Conservation (phyloP, 2,329 filamentous ascomycete species). For the Neonectria punicea region DNA sequence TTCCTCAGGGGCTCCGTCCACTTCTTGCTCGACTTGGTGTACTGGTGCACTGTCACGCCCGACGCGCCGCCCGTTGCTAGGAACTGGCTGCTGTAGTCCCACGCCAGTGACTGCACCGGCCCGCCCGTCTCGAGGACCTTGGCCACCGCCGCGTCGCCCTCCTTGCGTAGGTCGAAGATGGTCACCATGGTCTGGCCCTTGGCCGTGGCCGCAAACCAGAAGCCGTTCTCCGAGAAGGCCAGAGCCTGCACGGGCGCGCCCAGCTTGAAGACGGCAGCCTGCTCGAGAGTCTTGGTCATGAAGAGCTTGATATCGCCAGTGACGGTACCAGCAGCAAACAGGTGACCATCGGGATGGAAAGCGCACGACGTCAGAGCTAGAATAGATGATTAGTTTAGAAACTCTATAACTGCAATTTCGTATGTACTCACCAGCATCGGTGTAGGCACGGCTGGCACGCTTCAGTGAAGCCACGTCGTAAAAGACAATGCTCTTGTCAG, state of each 20-base stretch:
- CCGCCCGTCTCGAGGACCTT: conserved; percentile 90
- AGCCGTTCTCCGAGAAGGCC: conserved; percentile 95
- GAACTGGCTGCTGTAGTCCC: conserved; percentile 97
- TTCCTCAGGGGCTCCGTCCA: conserved; percentile 89
- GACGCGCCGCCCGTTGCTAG: conserved; percentile 83
- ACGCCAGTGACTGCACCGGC: conserved; percentile 78
- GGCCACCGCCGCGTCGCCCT: conserved; percentile 81
- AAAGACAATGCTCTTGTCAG: conserved; percentile 91
- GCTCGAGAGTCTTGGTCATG: conserved; percentile 82
- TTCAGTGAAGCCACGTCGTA: conserved; percentile 80
- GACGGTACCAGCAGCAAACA: conserved; percentile 85
- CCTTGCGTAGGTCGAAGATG: conserved; percentile 92
- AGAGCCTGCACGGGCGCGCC: conserved; percentile 78
- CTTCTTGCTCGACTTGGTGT: conserved; percentile 84
- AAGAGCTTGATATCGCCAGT: conserved; percentile 88
- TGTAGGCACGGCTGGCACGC: conserved; percentile 81
- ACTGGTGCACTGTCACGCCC: conserved; percentile 89
- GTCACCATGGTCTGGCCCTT: conserved; percentile 82
- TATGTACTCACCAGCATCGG: conserved; percentile 75
- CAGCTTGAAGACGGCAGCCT: conserved; percentile 78
- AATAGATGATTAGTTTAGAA: conserved; percentile 14
- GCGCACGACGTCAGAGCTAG: conserved; percentile 78
- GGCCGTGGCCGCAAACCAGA: conserved; percentile 88
- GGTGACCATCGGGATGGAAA: conserved; percentile 97
- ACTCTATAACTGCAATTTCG: not conserved